These are phyloP conservation scores for Kwoniella botswanensis DNA, from an alignment of 768 basidiomycete genomes.

Conservation along the genomic window DNA sequence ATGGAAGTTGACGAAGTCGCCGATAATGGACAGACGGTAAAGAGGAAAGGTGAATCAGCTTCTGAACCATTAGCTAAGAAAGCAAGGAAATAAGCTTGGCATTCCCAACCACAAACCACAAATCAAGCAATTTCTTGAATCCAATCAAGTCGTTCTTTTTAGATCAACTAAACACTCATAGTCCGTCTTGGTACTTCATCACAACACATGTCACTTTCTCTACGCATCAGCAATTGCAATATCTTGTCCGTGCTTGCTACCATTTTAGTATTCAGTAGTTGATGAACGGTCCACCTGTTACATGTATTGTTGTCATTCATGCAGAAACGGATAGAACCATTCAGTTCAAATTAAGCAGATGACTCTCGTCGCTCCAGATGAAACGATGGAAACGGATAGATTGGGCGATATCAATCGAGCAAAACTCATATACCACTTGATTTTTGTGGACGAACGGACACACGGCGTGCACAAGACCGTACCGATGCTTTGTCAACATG, in stretches of 20 bases:
- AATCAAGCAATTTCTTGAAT: too few relatives aligned
- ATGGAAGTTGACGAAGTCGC: conserved; percentile 18
- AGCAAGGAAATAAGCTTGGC: conserved; percentile 7
- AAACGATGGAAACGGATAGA: too few relatives aligned
- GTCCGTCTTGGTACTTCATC: not conserved
- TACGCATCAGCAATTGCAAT: not conserved
- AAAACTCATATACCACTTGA: too few relatives aligned
- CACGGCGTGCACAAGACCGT: not conserved
- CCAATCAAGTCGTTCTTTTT: too few relatives aligned
- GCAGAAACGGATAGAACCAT: too few relatives aligned
- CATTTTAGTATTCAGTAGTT: not conserved
- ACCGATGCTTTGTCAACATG: not conserved
- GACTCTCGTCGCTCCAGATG: too few relatives aligned
- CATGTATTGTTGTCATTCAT: not conserved
- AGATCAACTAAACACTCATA: too few relatives aligned
- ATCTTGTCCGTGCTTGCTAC: too few relatives aligned
- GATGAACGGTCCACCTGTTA: not conserved
- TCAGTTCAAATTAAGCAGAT: too few relatives aligned
- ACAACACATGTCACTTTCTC: not conserved
- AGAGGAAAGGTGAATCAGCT: conserved; percentile 7
- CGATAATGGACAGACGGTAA: not conserved
- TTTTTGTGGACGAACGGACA: too few relatives aligned
- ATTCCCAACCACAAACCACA: not conserved
- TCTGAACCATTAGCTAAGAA: conserved; percentile 5
- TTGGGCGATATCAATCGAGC: too few relatives aligned